Percentiles rank a stretch among this genome's conserved stretches.
Evolutionary conservation across 2,329 filamentous ascomycete genomes (phyloP).

Genomic region (Xylariaceae sp.): DNA sequence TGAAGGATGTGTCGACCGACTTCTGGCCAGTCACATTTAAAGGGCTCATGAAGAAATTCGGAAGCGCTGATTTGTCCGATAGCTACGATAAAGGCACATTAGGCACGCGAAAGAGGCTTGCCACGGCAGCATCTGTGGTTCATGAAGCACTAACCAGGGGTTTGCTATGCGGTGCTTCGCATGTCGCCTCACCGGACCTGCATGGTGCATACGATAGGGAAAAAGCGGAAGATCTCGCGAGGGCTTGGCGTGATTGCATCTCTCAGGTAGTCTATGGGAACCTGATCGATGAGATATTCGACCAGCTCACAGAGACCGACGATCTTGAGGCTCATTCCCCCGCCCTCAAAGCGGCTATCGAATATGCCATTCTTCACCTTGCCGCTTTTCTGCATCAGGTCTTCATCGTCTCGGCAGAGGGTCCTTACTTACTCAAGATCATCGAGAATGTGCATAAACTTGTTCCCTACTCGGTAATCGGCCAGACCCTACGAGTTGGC

Average conservation of each 20-base stretch:
- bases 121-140: constrained; percentile 64
- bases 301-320: constrained; percentile 53
- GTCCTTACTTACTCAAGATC: constrained; percentile 66
- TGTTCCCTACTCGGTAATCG: constrained; percentile 65
- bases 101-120: constrained; percentile 68
- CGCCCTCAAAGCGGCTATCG: constrained; percentile 57
- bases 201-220: constrained; percentile 49
- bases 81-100: constrained; percentile 75
- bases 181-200: constrained; percentile 25
- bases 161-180: constrained; percentile 54
- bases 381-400: constrained; percentile 70
- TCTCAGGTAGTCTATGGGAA: constrained; percentile 63
- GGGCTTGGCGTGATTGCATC: constrained; percentile 62
- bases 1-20: constrained; percentile 55
- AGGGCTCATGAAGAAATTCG: constrained; percentile 56
- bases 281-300: constrained; percentile 60
- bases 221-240: constrained; percentile 54
- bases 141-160: constrained; percentile 66
- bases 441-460: constrained; percentile 65
- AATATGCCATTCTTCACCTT: constrained; percentile 53
- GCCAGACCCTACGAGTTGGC: constrained; percentile 68
- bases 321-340: constrained; percentile 60
- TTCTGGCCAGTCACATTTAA: constrained; percentile 63
- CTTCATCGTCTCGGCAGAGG: constrained; percentile 68
- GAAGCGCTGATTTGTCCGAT: constrained; percentile 66